These are phyloP conservation scores for Acanthamoeba healyi DNA, from an alignment of 208 protist species.

Conservation along the genomic window DNA sequence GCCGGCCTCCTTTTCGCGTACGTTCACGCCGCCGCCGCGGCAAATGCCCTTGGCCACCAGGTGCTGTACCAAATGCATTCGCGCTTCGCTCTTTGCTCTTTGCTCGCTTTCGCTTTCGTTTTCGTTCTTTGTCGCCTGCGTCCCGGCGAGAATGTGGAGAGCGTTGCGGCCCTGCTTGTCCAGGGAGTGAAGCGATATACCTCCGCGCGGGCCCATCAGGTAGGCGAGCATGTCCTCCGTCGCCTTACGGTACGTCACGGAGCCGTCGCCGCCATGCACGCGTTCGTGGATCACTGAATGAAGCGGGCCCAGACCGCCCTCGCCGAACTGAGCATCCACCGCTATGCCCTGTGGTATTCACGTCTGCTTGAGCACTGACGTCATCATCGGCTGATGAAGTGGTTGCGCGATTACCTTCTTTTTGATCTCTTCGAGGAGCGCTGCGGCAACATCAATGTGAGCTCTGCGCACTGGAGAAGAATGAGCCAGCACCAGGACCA, in stretches of 20 bases:
- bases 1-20: constrained; percentile 25
- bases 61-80: neutral
- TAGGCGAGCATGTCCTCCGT: neutral
- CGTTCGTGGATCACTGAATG: neutral
- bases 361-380: too few relatives aligned
- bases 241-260: neutral
- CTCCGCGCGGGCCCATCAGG: neutral
- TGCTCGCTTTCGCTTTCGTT: constrained; percentile 2
- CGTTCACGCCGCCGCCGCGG: constrained; percentile 20
- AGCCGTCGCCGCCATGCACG: constrained; percentile 8
- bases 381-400: too few relatives aligned
- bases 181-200: constrained; percentile 2
- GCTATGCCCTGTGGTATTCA: too few relatives aligned
- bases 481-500: neutral
- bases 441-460: neutral
- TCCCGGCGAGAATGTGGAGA: constrained; percentile 20
- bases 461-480: constrained; percentile 3
- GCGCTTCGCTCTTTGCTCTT: neutral
- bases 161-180: constrained; percentile 33
- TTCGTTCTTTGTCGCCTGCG: neutral
- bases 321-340: neutral
- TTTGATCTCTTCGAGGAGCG: neutral
- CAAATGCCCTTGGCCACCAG: neutral
- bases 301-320: neutral
- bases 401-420: too few relatives aligned